These are phyloP conservation scores for Solanum verrucosum DNA, from an alignment of 257 asterid species.

Conservation along the genomic window DNA sequence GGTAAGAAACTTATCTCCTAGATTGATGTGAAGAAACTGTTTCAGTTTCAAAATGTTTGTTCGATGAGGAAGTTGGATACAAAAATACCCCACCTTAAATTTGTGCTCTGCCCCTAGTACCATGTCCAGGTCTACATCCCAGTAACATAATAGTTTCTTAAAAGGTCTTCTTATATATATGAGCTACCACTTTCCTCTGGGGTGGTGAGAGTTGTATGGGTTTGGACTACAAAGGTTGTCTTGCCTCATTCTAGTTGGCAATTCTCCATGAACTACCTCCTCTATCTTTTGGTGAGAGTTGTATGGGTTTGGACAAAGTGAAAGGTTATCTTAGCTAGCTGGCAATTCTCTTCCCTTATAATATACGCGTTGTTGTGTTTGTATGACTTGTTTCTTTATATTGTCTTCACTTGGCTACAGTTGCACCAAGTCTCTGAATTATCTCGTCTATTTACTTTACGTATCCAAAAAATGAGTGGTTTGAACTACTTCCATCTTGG, in stretches of 20 bases:
- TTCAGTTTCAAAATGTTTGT: background rate
- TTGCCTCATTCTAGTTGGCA: background rate
- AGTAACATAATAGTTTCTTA: background rate
- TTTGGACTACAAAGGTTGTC: background rate
- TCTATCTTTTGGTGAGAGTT: background rate
- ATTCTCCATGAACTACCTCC: background rate
- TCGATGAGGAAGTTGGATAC: background rate
- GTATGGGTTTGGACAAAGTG: background rate
- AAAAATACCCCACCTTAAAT: background rate
- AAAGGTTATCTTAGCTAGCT: background rate
- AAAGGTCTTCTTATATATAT: background rate
- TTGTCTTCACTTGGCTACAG: background rate
- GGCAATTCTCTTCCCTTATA: background rate
- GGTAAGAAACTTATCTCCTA: constrained; percentile 30
- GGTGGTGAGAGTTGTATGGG: background rate
- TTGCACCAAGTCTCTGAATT: background rate
- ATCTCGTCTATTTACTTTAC: background rate
- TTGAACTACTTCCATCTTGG: background rate
- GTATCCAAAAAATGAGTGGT: background rate
- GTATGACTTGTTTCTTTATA: background rate
- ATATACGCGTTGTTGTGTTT: background rate
- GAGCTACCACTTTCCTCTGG: background rate
- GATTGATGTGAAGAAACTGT: background rate
- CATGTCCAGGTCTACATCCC: background rate
- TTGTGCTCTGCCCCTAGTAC: background rate